Evolutionary conservation across 1,284 basidiomycete genomes (phyloP).

Genomic region (Cystobasidium sp.): DNA sequence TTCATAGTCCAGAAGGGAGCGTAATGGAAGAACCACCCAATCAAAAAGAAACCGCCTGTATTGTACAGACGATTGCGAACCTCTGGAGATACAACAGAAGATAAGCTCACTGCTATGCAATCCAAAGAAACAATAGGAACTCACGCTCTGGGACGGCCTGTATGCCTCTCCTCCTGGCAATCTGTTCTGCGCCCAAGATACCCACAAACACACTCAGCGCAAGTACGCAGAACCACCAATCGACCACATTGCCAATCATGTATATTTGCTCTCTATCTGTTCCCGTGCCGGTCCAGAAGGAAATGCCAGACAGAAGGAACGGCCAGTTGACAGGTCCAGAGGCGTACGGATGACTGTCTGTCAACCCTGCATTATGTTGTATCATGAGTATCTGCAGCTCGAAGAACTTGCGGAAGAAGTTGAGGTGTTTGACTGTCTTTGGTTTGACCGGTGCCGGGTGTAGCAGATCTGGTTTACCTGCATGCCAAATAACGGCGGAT

Average conservation of each 20-base stretch:
- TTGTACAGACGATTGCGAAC: slow-evolving; percentile 92
- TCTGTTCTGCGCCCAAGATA: slow-evolving; percentile 81
- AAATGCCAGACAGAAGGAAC: slow-evolving; percentile 91
- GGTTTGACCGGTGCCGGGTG: slow-evolving; percentile 58
- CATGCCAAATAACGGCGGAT: slow-evolving; percentile 57
- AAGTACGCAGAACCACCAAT: slow-evolving; percentile 92
- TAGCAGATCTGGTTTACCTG: slow-evolving; percentile 29
- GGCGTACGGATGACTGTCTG: slow-evolving; percentile 93
- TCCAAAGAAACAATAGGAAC: slow-evolving; percentile 55
- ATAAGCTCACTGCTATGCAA: neutral
- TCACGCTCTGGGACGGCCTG: slow-evolving; percentile 83
- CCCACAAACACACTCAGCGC: slow-evolving; percentile 85
- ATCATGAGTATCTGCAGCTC: slow-evolving; percentile 95
- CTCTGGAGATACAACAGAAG: slow-evolving; percentile 60
- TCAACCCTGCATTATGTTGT: slow-evolving; percentile 95
- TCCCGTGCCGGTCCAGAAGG: slow-evolving; percentile 91
- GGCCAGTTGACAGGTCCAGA: slow-evolving; percentile 96
- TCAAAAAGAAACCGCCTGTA: slow-evolving; percentile 90
- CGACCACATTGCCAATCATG: slow-evolving; percentile 88
- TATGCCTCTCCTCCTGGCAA: slow-evolving; percentile 82
- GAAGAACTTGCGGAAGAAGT: slow-evolving; percentile 91
- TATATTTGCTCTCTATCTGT: slow-evolving; percentile 89
- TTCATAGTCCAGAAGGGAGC: slow-evolving; percentile 98
- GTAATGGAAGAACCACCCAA: slow-evolving; percentile 95
- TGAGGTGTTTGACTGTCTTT: slow-evolving; percentile 77